A percentile compares a stretch with the other conserved stretches of the same genome.
Conservation (phyloP, 345 rosid species). For the Eucalyptus leucophloia region DNA sequence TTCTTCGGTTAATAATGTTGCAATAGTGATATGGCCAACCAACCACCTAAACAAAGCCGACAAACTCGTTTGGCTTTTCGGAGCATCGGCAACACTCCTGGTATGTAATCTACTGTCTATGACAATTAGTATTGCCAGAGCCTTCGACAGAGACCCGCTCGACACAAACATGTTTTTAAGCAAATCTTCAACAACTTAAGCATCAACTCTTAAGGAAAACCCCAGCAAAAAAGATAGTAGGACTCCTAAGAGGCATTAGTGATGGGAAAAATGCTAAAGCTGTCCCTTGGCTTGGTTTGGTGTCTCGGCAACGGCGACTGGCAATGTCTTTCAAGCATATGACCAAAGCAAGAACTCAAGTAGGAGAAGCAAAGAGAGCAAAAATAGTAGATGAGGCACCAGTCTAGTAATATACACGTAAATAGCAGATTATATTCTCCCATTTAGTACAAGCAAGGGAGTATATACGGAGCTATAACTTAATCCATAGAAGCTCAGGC, state of each 20-base stretch:
- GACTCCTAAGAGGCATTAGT: neutral
- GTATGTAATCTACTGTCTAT: neutral
- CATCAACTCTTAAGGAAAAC: neutral
- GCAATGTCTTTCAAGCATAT: neutral
- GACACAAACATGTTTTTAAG: neutral
- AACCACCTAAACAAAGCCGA: neutral
- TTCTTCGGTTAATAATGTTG: neutral
- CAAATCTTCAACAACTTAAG: neutral
- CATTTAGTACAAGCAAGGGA: neutral
- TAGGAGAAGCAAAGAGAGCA: neutral
- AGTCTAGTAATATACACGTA: neutral
- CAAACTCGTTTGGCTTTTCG: neutral
- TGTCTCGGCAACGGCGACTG: neutral
- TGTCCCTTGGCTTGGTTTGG: neutral
- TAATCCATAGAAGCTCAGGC: neutral
- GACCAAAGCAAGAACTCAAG: neutral
- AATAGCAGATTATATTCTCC: neutral
- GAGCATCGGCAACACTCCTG: neutral
- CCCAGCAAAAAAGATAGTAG: neutral
- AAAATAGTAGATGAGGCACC: neutral
- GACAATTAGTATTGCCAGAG: neutral
- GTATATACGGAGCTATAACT: neutral
- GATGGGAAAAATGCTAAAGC: neutral
- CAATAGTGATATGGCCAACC: neutral
- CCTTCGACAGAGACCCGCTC: neutral